Evolutionary conservation across 2,329 filamentous ascomycete genomes (phyloP), one percentile per base, ranked within the genome.

Genomic region (Periconia digitata): DNA sequence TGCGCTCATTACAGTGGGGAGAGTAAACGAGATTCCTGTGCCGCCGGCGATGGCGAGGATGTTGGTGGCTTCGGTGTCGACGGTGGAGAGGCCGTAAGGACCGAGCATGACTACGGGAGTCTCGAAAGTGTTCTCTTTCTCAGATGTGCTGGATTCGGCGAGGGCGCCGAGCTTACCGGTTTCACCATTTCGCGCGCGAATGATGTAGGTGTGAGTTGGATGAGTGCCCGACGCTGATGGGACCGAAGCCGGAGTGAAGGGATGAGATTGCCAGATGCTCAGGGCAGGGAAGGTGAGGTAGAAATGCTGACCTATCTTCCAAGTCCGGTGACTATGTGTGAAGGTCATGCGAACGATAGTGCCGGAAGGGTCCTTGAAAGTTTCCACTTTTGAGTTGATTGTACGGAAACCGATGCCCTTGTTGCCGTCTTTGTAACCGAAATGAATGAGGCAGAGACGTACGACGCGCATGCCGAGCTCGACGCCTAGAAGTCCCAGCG

Each of bases 201-300:
- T 61, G 42, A 67, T 57, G 46, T 68, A 68, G 8, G 56, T 58
- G 44, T 68, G 64, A 12, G 17, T 51, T 34, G 47, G 59, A 1
- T 50, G 35, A 5, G 37, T 20, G 13, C 40, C 32, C 7, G n/a
- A 20, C 3, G 45, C 27, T 8, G 46, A 34, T 1, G 58, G 53
- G 10, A 39, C 32, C 5, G 44, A 51, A 15, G 51, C 46, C 7
- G 53, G 54, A 3, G 84, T 72, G 59, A 89, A 87, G 0, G 86
- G 86, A 60, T 89, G 86, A 0, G 82, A 84, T 66, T 89, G 85
- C 84, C 85, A 89, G 56, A 89, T 78, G 56, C 79, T 85, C 15
- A 82, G 72, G 51, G 83, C 78, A 0, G 83, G 74, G 58, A 89
- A 89, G 63, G 81, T 85, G 12, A 89, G 74, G 58, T 83, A 89